These are phyloP conservation scores for Trichoderma gracile DNA, from an alignment of 2,329 filamentous ascomycete species.

Conservation along the genomic window DNA sequence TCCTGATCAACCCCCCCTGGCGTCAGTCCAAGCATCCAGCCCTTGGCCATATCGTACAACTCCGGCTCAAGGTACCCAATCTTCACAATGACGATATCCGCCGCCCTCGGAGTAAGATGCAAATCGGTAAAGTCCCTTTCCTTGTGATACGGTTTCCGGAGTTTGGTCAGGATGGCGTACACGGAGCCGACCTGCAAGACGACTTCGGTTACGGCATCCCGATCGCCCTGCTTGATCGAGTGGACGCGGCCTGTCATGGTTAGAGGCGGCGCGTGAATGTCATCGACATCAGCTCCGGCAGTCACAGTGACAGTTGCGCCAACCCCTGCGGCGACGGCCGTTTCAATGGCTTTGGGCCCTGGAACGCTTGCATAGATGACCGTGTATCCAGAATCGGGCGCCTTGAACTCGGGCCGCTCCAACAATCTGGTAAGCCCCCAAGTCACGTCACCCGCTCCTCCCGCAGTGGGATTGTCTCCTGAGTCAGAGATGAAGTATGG, in stretches of 20 bases:
- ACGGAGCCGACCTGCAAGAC: slow-evolving; percentile 53
- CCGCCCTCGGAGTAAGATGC: slow-evolving; percentile 46
- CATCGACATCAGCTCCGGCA: slow-evolving; percentile 52
- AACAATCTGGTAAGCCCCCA: slow-evolving; percentile 52
- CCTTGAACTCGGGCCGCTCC: slow-evolving; percentile 46
- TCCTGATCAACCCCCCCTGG: slow-evolving; percentile 58
- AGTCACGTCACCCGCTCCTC: slow-evolving; percentile 55
- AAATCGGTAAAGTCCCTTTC: slow-evolving; percentile 54
- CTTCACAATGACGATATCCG: slow-evolving; percentile 56
- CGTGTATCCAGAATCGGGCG: slow-evolving; percentile 36
- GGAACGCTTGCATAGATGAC: slow-evolving; percentile 58
- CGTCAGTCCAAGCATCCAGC: slow-evolving; percentile 56
- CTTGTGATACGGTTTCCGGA: slow-evolving; percentile 56
- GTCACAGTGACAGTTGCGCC: slow-evolving; percentile 52
- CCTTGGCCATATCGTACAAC: slow-evolving; percentile 53
- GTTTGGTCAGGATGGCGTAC: slow-evolving; percentile 53
- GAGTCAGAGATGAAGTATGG: slow-evolving; percentile 59
- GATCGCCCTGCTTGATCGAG: slow-evolving; percentile 52
- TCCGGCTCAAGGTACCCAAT: slow-evolving; percentile 59
- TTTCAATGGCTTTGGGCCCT: slow-evolving; percentile 45
- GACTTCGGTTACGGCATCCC: slow-evolving; percentile 48
- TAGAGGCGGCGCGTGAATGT: slow-evolving; percentile 49
- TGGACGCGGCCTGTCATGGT: slow-evolving; percentile 54
- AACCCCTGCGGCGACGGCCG: slow-evolving; percentile 47
- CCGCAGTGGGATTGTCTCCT: slow-evolving; percentile 57